phyloP scores from a whole-genome alignment of 225 moss, liverwort and hornwort genomes.

The Rhytidiadelphus loreus region DNA sequence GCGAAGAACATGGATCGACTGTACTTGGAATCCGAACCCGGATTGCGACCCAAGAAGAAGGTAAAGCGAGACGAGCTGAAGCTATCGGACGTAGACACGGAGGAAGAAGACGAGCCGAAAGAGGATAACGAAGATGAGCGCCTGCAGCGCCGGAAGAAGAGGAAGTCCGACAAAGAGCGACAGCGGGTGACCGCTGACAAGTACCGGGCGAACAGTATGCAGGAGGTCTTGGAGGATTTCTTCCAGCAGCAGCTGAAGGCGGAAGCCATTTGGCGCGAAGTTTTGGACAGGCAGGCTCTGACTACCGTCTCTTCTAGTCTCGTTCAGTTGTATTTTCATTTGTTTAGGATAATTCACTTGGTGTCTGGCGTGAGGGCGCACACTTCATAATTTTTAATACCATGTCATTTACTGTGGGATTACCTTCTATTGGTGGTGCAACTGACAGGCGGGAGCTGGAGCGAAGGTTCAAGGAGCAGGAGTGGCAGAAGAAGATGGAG shows the following conservation, averaged over 20 bases:
- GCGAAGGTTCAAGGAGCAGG: conserved; percentile 58
- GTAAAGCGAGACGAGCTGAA: conserved; percentile 67
- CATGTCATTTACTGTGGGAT: neutral
- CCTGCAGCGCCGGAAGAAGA: conserved; percentile 68
- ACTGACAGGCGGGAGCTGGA: conserved; percentile 57
- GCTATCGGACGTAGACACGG: conserved; percentile 90
- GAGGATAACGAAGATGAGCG: conserved; percentile 87
- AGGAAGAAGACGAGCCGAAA: conserved; percentile 79
- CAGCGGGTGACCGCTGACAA: conserved; percentile 94
- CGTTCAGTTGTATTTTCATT: neutral
- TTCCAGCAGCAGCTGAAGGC: conserved; percentile 86
- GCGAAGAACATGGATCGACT: conserved; percentile 95
- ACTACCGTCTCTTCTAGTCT: neutral
- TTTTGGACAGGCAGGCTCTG: conserved; percentile 34
- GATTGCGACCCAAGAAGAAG: conserved; percentile 81
- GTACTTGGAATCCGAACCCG: conserved; percentile 82
- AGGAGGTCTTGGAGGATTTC: conserved; percentile 96
- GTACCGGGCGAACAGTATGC: conserved; percentile 95
- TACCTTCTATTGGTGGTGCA: neutral
- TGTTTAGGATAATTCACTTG: neutral
- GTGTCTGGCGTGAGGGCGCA: neutral
- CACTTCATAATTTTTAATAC: neutral
- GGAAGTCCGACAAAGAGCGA: conserved; percentile 94
- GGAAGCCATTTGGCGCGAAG: conserved; percentile 71
- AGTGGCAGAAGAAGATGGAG: conserved; percentile 78